A percentile compares a stretch with the other conserved stretches of the same genome.
Conservation (phyloP, 768 basidiomycete genomes). For the Lepiota venenata region DNA sequence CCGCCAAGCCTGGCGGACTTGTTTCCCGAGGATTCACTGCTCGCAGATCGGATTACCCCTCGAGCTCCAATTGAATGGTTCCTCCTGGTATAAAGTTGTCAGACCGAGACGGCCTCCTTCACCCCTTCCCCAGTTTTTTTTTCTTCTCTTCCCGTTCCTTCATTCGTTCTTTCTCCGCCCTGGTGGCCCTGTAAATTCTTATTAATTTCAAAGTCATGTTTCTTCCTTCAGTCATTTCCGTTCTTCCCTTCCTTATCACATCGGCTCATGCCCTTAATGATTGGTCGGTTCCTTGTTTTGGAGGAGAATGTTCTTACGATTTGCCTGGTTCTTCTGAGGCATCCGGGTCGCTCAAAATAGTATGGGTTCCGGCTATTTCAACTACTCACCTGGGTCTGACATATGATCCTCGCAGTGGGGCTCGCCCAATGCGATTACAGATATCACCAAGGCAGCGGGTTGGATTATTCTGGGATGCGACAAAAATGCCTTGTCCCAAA, state of each 20-base stretch:
- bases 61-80: too few species aligned
- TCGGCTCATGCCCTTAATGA: conserved; percentile 11
- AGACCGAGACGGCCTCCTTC: background rate
- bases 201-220: background rate
- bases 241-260: background rate
- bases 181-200: background rate
- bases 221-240: conserved; percentile 1
- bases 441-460: conserved; percentile 9
- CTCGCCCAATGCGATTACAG: conserved; percentile 9
- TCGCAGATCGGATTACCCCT: too few species aligned
- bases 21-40: too few species aligned
- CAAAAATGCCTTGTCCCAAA: background rate
- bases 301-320: conserved; percentile 16
- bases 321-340: conserved; percentile 5
- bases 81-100: too few species aligned
- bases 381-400: background rate
- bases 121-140: background rate
- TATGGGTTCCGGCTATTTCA: background rate
- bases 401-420: conserved; percentile 16
- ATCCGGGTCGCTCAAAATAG: conserved; percentile 14
- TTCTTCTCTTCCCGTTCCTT: background rate
- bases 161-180: background rate
- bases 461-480: conserved; percentile 11
- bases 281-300: conserved; percentile 16
- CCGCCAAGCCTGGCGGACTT: too few species aligned